Evolutionary conservation across 2,329 filamentous ascomycete species (phyloP), one percentile per base, ranked within the genome.

Genomic region (Capronia coronata): DNA sequence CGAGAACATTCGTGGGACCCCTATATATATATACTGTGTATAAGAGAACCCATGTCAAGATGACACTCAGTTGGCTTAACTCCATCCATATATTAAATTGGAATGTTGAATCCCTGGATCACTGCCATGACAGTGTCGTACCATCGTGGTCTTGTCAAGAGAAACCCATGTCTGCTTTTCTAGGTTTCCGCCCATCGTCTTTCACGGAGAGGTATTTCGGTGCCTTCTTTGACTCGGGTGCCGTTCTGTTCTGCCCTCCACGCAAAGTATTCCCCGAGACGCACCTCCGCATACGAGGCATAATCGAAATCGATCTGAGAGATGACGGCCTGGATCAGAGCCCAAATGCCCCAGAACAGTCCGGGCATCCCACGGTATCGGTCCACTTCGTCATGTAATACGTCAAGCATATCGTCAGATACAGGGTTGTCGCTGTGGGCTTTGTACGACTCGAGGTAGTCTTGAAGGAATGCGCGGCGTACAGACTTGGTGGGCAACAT

Each of bases 261-360:
- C 2, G 84, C 88, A 78, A 84, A 94, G 70, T 96, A 97, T 71
- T 97, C 93, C 43, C 86, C 83, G 4, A 98, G 73, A 48, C 93
- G 77, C 13, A 84, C 70, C 67, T 96, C 87, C 9, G 93, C 91
- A 66, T 97, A 98, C 7, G 78, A 80, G 37, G 88, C 87, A 65
- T 98, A 98, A 69, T 98, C 90, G 64, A 98, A 98, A 65, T 96
- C 87, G 62, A 98, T 98, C 57, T 91, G 80, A 9, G 87, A 94
- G 58, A 98, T 97, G 47, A 81, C 86, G 2, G 90, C 86, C 72
- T 98, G 93, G 58, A 98, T 97, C 56, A 94, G 73, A 6, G 89
- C 86, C 93, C 93, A 98, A 50, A 96, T 88, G 19, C 93, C 93
- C 74, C 81, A 84, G 64, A 82, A 84, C 64, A 98, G 87, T 6